Evolutionary conservation across 2,329 filamentous ascomycete species (phyloP).

Genomic region (Sarocladium brachiariae): DNA sequence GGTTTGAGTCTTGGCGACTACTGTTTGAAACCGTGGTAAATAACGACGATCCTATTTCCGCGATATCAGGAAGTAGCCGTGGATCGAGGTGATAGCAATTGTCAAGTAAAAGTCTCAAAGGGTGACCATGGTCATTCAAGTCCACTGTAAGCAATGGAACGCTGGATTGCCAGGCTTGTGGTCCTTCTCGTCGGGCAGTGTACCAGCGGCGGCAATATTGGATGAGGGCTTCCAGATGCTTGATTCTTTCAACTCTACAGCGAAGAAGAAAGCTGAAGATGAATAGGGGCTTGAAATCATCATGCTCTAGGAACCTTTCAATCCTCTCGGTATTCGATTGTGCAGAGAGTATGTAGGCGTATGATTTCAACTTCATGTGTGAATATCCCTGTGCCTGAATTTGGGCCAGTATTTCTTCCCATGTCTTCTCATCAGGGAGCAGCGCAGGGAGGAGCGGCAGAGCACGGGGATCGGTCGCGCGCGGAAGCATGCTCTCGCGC

Average conservation of each 20-base stretch:
- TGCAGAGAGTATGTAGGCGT: constrained; percentile 7
- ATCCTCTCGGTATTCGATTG: not conserved
- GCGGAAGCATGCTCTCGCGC: not conserved
- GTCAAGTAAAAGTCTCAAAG: not conserved
- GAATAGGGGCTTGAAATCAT: constrained; percentile 10
- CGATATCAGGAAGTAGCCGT: not conserved
- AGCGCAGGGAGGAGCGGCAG: not conserved
- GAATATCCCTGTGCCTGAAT: not conserved
- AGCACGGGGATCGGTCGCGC: not conserved
- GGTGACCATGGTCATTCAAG: not conserved
- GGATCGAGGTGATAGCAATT: not conserved
- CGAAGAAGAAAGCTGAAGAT: constrained; percentile 7
- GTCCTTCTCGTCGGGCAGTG: constrained; percentile 11
- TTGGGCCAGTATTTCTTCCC: not conserved
- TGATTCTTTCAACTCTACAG: not conserved
- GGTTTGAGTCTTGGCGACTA: not conserved
- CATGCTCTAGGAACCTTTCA: constrained; percentile 7
- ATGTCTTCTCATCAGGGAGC: not conserved
- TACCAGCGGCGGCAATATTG: constrained; percentile 17
- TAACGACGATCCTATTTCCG: not conserved
- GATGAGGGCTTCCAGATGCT: constrained; percentile 20
- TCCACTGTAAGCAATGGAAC: not conserved
- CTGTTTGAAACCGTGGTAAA: not conserved
- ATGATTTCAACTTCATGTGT: not conserved
- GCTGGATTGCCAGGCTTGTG: not conserved